A percentile compares a stretch with the other conserved stretches of the same genome.
These are phyloP conservation scores for Sonneratia alba DNA, from an alignment of 345 rosid genomes.

Conservation along the genomic window DNA sequence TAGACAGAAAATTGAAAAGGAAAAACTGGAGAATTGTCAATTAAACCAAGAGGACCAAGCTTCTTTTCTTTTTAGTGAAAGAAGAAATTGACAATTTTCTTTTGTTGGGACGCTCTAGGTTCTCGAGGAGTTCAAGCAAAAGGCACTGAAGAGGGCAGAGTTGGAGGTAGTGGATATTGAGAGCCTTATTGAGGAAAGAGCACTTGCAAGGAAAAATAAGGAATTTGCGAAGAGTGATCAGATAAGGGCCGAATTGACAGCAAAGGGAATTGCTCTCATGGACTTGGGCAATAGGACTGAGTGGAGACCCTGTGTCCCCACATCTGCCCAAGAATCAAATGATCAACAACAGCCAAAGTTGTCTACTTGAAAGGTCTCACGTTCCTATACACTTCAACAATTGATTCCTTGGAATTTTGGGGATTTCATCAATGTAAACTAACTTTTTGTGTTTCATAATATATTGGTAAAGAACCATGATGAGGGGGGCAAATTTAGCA, in stretches of 20 bases:
- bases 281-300: slow-evolving; percentile 64
- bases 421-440: background rate
- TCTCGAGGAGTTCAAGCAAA: slow-evolving; percentile 50
- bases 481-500: background rate
- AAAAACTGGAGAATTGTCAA: background rate
- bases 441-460: background rate
- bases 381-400: background rate
- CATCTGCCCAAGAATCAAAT: background rate
- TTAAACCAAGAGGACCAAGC: background rate
- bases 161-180: slow-evolving; percentile 44
- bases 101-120: slow-evolving; percentile 20
- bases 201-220: slow-evolving; percentile 47
- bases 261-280: slow-evolving; percentile 73
- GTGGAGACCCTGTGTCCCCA: slow-evolving; percentile 77
- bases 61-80: background rate
- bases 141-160: slow-evolving; percentile 60
- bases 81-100: slow-evolving; percentile 1
- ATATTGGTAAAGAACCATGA: background rate
- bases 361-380: background rate
- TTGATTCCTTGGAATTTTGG: too few relatives aligned
- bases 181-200: slow-evolving; percentile 47
- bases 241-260: slow-evolving; percentile 53
- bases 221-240: slow-evolving; percentile 61
- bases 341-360: background rate
- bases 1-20: background rate